These are phyloP conservation scores for Leptographium flavum DNA, from an alignment of 2,329 filamentous ascomycete genomes.

Conservation along the genomic window DNA sequence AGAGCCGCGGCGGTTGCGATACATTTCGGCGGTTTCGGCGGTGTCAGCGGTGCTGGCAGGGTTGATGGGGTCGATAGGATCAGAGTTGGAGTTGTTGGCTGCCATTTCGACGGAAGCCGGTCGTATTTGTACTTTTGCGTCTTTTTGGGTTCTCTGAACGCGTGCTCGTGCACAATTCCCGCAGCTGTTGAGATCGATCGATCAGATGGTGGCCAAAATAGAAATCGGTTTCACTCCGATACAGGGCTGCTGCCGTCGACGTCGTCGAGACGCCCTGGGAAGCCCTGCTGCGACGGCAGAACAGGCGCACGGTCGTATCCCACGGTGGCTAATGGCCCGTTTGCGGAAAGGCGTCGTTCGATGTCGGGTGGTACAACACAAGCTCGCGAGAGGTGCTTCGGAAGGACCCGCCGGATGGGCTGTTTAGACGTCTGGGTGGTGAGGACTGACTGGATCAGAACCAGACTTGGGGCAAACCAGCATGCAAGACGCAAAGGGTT, in stretches of 20 bases:
- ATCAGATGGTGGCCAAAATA: too few species aligned
- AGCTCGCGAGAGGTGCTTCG: neutral
- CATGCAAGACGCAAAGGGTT: neutral
- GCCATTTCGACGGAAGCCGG: constrained; percentile 3
- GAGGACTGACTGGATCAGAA: too few species aligned
- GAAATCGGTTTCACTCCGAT: neutral
- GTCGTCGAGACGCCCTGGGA: neutral
- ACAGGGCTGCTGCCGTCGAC: neutral
- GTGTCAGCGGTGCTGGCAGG: too few species aligned
- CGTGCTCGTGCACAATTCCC: too few species aligned
- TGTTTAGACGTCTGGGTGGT: too few species aligned
- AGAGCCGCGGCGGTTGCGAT: constrained; percentile 36
- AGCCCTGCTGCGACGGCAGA: neutral
- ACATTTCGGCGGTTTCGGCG: constrained; percentile 18
- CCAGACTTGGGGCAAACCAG: too few species aligned
- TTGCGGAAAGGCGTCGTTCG: constrained; percentile 1
- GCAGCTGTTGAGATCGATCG: neutral
- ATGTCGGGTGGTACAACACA: neutral
- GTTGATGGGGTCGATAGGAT: too few species aligned
- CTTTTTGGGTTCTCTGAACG: too few species aligned
- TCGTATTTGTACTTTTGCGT: neutral
- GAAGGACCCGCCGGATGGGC: neutral
- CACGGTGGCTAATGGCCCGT: too few species aligned
- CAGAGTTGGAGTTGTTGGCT: constrained; percentile 17
- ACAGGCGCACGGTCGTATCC: neutral